Base-by-base conservation (phyloP, 331 rosid species). In the Saraca asoca region DNA sequence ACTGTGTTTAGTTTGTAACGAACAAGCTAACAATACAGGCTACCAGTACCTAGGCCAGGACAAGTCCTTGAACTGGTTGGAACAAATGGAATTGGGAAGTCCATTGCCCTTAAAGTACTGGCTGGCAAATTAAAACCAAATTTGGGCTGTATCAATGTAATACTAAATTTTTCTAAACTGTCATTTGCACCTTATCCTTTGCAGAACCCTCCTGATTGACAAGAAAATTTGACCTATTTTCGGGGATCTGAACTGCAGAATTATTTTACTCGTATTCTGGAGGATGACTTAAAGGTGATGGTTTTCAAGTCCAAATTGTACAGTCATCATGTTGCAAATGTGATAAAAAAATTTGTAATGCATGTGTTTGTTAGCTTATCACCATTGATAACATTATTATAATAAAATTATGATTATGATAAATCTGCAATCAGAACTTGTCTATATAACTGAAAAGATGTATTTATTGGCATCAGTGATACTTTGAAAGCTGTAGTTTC, bases 11-110 rank as follows among this genome's bases (percentile, higher is more conserved):
- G 73, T 43, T 55, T 58, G 12, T 75, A 70, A 77, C 60, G 11
- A 34, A 29, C 1, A 13, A 19, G 58, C 16, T 71, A 55, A 43
- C 17, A 19, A 73, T 74, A 58, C 80, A 94, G 98, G 96, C 61
- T 94, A 68, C 98, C 98, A 1, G 95, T 90, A 69, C 98, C 98
- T 1, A 85, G 98, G 83, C 98, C 97, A 0, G 98, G 98, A 44
- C 97, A 94, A 71, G 98, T 94, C 75, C 95, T 94, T 61, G 98
- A 97, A 14, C 78, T 94, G 83, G 98, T 94, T 66, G 98, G 98
- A 61, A 88, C 95, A 1, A 94, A 94, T 71, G 98, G 98, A 42
- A 94, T 90, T 71, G 98, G 98, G 53, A 94, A 94, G 81, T 94
- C 98, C 56, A 94, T 97, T 51, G 98, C 98, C 34, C 97, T 94